Conservation (phyloP, 192 early-diverging fungal species). For the Pilaira anomala region DNA sequence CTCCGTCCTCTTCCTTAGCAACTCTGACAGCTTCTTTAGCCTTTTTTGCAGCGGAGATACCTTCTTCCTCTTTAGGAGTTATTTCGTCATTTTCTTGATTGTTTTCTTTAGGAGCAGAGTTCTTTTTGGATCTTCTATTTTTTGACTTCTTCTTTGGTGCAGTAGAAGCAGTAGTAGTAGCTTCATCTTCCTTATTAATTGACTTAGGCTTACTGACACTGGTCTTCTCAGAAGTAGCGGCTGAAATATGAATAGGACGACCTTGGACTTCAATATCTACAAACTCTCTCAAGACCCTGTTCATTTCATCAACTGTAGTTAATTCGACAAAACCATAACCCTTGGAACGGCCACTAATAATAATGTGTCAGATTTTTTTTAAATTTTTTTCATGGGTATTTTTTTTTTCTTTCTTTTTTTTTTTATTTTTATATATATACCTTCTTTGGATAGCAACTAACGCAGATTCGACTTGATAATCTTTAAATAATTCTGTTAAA, state of each 20-base stretch:
- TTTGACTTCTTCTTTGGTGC: not conserved
- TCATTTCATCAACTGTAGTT: conserved; percentile 71
- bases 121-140: not conserved
- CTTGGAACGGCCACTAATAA: conserved; percentile 65
- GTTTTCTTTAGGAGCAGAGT: too few relatives aligned
- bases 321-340: conserved; percentile 96
- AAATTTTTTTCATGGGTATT: too few relatives aligned
- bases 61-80: too few relatives aligned
- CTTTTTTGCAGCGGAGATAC: too few relatives aligned
- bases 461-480: conserved; percentile 73
- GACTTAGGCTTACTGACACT: not conserved
- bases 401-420: too few relatives aligned
- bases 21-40: too few relatives aligned
- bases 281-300: conserved; percentile 64
- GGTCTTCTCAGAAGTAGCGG: conserved; percentile 49
- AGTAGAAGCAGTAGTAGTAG: conserved; percentile 8
- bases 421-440: too few relatives aligned
- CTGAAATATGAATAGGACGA: conserved; percentile 58
- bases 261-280: conserved; percentile 61
- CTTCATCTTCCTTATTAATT: conserved; percentile 15
- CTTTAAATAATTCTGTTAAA: conserved; percentile 74
- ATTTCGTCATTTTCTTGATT: too few relatives aligned
- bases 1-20: too few relatives aligned
- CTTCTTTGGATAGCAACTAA: conserved; percentile 63
- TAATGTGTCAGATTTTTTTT: not conserved